Evolutionary conservation across 192 early-diverging fungal genomes (phyloP), one percentile per base, ranked within the genome.

Genomic region (Pilaira anomala): DNA sequence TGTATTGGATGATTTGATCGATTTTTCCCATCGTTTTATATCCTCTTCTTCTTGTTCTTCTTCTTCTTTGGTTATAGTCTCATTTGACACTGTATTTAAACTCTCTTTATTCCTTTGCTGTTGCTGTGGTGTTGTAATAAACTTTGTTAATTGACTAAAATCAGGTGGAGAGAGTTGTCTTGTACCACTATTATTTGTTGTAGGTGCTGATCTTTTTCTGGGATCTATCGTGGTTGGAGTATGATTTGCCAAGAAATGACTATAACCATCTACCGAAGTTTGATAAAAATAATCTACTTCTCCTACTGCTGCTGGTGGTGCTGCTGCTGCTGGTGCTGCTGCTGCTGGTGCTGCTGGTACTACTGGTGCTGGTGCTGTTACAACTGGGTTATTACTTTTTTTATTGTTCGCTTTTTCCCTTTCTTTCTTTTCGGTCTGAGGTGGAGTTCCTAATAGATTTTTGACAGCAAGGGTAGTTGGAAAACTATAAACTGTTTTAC

Each of bases 401-500:
- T n/a, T n/a, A n/a, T n/a, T n/a, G n/a, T n/a, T n/a, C n/a, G 44
- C 22, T n/a, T n/a, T n/a, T 13, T 42, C 29, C 16, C 29, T 30
- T 46, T 60, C 16, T 7, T 44, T 14, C 42, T 60, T 42, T 26
- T n/a, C 49, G 25, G 24, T 48, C 19, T 18, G 18, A 45, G 11
- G 60, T 48, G 40, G 60, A 48, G 13, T 51, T 33, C 39, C 67
- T 53, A 40, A 50, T 60, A 29, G 24, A 13, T 36, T 19, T 39
- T 59, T 48, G 44, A 70, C 9, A 63, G 41, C 22, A 44, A 33
- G 19, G 58, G 55, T 18, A 57, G 76, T 70, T 14, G 84, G 76
- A 77, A 91, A 87, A 64, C 91, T 86, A 52, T 84, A 85, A 8
- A 87, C 86, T 1, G 88, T 88, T 56, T 83, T 77, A 13, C 92